phyloP scores from a whole-genome alignment of 805 yeast genomes.

The Yarrowia sp. region DNA sequence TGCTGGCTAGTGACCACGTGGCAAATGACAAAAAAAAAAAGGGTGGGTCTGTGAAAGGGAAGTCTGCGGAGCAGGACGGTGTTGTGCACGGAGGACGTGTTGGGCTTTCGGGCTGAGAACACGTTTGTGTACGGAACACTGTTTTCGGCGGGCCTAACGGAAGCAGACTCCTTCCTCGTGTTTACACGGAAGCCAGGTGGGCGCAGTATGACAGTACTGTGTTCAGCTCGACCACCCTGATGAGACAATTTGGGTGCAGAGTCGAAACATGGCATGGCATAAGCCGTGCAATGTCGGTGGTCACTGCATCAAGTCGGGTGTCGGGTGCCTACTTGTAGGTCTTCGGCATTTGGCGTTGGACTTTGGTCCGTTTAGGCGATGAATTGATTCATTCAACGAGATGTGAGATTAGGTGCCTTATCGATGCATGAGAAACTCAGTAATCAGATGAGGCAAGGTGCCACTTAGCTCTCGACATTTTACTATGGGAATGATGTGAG shows the following conservation, averaged over 20 bases:
- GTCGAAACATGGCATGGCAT: slow-evolving; percentile 9
- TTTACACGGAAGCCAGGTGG: background rate
- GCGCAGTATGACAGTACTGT: background rate
- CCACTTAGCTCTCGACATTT: no score
- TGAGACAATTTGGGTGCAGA: background rate
- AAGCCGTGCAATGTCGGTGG: slow-evolving; percentile 9
- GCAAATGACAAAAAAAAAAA: background rate
- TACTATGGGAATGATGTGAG: no score
- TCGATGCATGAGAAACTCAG: no score
- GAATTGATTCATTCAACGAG: no score
- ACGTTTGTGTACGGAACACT: slow-evolving; percentile 11
- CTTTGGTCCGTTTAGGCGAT: no score
- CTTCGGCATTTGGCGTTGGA: no score
- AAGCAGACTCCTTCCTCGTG: background rate
- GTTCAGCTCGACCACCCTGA: slow-evolving; percentile 22
- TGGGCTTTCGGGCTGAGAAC: background rate
- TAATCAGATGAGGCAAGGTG: no score
- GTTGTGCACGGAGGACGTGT: slow-evolving; percentile 20
- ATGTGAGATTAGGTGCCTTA: no score
- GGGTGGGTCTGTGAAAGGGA: background rate
- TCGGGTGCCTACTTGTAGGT: no score
- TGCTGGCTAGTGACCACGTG: no score
- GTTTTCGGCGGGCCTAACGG: background rate
- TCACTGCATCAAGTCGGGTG: no score
- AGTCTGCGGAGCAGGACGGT: background rate